Percentiles rank a stretch among this genome's conserved stretches.
These are phyloP conservation scores for Coniochaeta pulveracea DNA, from an alignment of 2,329 filamentous ascomycete species.

Conservation along the genomic window DNA sequence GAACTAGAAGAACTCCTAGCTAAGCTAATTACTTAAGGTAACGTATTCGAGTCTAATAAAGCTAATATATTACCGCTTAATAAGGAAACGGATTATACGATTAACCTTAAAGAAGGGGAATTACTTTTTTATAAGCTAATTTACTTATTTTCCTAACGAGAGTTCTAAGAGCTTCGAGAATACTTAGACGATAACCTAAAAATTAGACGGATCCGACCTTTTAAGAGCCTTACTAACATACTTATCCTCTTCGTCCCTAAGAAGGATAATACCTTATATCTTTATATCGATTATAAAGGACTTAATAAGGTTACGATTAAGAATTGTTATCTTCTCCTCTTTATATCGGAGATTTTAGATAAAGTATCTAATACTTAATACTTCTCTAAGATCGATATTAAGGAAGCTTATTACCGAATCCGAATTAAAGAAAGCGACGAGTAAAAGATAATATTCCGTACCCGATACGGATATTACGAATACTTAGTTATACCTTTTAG, in stretches of 20 bases:
- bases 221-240: too few species aligned
- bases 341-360: constrained; percentile 8
- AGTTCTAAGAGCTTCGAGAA: background rate
- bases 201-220: too few species aligned
- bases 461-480: constrained; percentile 14
- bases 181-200: background rate
- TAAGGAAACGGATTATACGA: too few species aligned
- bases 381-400: constrained; percentile 8
- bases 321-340: constrained; percentile 11
- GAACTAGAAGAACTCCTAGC: too few species aligned
- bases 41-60: too few species aligned
- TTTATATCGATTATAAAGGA: constrained; percentile 14
- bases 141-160: too few species aligned
- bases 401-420: constrained; percentile 10
- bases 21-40: too few species aligned
- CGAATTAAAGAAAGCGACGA: constrained; percentile 14
- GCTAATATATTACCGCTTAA: too few species aligned
- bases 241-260: constrained; percentile 12
- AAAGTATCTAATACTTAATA: background rate
- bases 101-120: too few species aligned
- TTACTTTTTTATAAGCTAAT: too few species aligned
- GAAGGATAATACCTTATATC: constrained; percentile 8
- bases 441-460: constrained; percentile 20
- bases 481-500: constrained; percentile 19
- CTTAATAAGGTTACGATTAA: constrained; percentile 16